phyloP scores from a whole-genome alignment of 1,284 basidiomycete species.

The Ustilago esculenta region DNA sequence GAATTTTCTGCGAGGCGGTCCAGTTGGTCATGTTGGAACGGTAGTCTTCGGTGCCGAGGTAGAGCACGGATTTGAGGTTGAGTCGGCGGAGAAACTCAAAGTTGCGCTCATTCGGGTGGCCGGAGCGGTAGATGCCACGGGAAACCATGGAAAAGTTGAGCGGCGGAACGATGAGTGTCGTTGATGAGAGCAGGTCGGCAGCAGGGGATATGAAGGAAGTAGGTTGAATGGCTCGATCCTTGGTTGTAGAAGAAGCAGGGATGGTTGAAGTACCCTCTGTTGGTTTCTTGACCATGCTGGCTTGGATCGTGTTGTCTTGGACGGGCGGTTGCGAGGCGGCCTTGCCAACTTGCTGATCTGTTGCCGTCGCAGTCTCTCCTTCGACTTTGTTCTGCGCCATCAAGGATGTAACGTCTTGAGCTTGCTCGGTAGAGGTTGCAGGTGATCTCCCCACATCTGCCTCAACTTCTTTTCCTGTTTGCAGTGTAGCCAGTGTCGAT shows the following conservation, averaged over 20 bases:
- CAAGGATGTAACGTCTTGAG: too few relatives aligned
- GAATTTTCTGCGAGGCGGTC: constrained; percentile 43
- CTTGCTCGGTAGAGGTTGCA: too few relatives aligned
- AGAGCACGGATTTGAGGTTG: constrained; percentile 60
- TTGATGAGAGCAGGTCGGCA: constrained; percentile 7
- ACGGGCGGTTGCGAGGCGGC: too few relatives aligned
- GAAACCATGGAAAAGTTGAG: constrained; percentile 66
- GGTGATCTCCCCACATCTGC: too few relatives aligned
- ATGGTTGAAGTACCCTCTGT: neutral
- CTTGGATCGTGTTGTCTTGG: neutral
- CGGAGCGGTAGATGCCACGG: constrained; percentile 61
- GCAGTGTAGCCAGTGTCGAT: neutral
- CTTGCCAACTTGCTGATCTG: too few relatives aligned
- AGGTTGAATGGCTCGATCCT: neutral
- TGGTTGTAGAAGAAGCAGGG: neutral
- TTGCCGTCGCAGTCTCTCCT: too few relatives aligned
- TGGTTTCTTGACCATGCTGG: neutral
- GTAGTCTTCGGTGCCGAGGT: constrained; percentile 62
- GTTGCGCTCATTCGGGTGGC: constrained; percentile 66
- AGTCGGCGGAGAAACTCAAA: constrained; percentile 61
- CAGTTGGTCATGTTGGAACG: constrained; percentile 55
- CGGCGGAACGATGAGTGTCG: constrained; percentile 59
- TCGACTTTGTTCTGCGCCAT: too few relatives aligned
- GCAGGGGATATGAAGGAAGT: neutral
- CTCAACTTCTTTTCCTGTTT: neutral